phyloP scores from a whole-genome alignment of 129 eudicot genomes.

The Solidago caesia region DNA sequence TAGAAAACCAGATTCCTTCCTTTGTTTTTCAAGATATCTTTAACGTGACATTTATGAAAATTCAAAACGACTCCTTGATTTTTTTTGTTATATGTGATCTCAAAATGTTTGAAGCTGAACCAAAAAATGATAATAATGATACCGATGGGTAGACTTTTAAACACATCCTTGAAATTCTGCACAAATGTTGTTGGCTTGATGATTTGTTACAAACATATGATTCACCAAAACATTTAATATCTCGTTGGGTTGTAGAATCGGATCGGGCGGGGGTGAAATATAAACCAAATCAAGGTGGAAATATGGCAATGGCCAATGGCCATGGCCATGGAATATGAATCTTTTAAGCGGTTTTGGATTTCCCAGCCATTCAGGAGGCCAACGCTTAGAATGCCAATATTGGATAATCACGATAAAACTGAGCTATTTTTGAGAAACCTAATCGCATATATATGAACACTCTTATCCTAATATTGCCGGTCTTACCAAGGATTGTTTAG shows the following conservation, averaged over 20 bases:
- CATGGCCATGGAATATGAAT: not conserved
- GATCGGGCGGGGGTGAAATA: conserved; percentile 16
- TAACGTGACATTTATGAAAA: not conserved
- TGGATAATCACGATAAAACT: not conserved
- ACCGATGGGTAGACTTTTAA: not conserved
- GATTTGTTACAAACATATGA: no score
- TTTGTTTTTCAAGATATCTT: conserved; percentile 17
- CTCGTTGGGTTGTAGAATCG: conserved; percentile 9
- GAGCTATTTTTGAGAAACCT: conserved; percentile 23
- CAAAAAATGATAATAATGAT: not conserved
- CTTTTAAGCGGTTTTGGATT: not conserved
- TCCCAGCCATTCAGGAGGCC: conserved; percentile 4
- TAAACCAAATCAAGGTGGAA: not conserved
- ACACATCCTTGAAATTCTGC: not conserved
- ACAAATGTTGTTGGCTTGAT: not conserved
- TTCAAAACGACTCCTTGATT: not conserved
- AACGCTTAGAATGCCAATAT: conserved; percentile 4
- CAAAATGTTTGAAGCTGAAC: no score
- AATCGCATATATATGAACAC: conserved; percentile 19
- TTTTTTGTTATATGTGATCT: not conserved
- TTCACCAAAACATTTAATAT: not conserved
- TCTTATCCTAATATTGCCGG: not conserved
- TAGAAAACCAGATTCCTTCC: conserved; percentile 31
- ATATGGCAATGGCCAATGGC: not conserved
- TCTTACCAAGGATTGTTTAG: no score